Conservation (phyloP, 1,284 basidiomycete species). For the Peniophora sp. region DNA sequence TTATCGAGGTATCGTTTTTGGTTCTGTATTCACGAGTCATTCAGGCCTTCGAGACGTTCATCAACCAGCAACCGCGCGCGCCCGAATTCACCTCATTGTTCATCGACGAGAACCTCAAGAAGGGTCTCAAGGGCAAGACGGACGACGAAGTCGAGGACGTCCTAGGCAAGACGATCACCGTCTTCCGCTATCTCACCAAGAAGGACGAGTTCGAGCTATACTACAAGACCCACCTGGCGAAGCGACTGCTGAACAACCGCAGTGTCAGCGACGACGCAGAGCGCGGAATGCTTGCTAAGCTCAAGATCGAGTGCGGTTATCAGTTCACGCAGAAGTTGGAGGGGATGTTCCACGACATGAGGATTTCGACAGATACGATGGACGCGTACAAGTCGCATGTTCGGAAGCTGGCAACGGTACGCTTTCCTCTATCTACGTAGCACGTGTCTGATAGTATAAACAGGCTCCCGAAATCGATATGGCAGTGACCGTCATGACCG, state of each 20-base stretch:
- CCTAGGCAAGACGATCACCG: slow-evolving; percentile 90
- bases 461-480: slow-evolving; percentile 73
- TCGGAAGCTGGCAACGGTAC: slow-evolving; percentile 42
- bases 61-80: slow-evolving; percentile 84
- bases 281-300: slow-evolving; percentile 94
- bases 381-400: slow-evolving; percentile 63
- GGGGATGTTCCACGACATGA: slow-evolving; percentile 99
- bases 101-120: slow-evolving; percentile 95
- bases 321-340: slow-evolving; percentile 98
- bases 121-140: slow-evolving; percentile 94
- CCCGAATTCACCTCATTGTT: slow-evolving; percentile 96
- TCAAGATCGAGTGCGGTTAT: slow-evolving; percentile 95
- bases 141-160: slow-evolving; percentile 87
- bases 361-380: slow-evolving; percentile 80
- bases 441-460: slow-evolving; percentile 5
- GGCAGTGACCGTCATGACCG: slow-evolving; percentile 85
- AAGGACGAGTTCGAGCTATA: slow-evolving; percentile 99
- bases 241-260: slow-evolving; percentile 79
- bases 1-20: not conserved
- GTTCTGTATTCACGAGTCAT: slow-evolving; percentile 4
- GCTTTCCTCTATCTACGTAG: slow-evolving; percentile 3
- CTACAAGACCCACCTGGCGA: slow-evolving; percentile 94
- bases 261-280: slow-evolving; percentile 97
- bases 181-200: slow-evolving; percentile 92
- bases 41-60: slow-evolving; percentile 89